Evolutionary conservation across 2,329 filamentous ascomycete species (phyloP), one percentile per base, ranked within the genome.

Genomic region (Pezicula rhizophila): DNA sequence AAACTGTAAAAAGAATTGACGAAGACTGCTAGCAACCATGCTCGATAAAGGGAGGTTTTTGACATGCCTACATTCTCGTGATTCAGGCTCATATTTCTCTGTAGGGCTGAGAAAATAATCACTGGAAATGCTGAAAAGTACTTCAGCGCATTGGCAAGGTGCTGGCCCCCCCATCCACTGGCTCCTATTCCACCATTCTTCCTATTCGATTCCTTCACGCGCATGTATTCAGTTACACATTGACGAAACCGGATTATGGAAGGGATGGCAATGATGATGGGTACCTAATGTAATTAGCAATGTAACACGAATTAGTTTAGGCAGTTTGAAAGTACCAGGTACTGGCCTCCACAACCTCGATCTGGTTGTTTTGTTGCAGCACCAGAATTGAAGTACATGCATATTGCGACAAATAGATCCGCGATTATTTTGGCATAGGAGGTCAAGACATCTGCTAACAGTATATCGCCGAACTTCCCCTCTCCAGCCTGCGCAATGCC

Each of bases 61-160:
- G 71, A 67, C 4, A 68, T 59, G 8, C 59, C 65, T 18, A 64
- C 67, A 33, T 64, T 64, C 12, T 57, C 53, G 25, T 63, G 56
- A 31, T 68, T 68, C 37, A 66, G 60, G 31, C 64, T 78, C 65
- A 66, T 76, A 72, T 65, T 82, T 52, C 87, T 78, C 70, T 90
- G 83, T 62, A 93, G 68, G 1, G 89, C 83, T 51, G 82, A 84
- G 46, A 96, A 75, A 38, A 92, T 75, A 59, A 97, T 87, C 47
- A 97, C 91, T 3, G 93, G 93, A 61, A 97, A 96, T 0, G 92
- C 89, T 8, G 84, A 90, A n/a, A 86, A 80, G 68, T 99, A 99
- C 69, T 99, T 99, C 60, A 89, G 71, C 8, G 92, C 92, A 75
- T 99, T 99, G 65, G 89, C 90, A 26, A 96, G 74, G 67, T 96